Conservation (phyloP, 352 stramenopile genomes). For the Globisporangium cederbergense region DNA sequence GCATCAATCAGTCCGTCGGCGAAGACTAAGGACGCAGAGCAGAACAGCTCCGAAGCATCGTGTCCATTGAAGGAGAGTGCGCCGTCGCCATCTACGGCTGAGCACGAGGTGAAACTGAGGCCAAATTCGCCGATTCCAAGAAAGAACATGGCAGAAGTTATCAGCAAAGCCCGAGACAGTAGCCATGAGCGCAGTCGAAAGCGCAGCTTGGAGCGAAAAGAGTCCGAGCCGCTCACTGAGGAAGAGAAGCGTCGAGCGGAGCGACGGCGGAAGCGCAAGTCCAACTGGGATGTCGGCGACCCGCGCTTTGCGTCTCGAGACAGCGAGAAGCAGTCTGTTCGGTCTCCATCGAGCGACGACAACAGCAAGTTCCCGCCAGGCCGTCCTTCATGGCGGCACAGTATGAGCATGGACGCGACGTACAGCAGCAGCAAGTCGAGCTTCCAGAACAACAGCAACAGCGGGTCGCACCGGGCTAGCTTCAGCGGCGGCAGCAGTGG, state of each 20-base stretch:
- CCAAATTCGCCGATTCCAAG: conserved; percentile 1
- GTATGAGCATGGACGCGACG: conserved; percentile 62
- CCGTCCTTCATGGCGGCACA: conserved; percentile 58
- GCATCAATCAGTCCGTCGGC: conserved; percentile 51
- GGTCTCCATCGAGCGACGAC: conserved; percentile 18
- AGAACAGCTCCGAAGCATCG: conserved; percentile 3
- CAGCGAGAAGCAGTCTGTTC: conserved; percentile 10
- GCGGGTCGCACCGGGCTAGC: conserved; percentile 8
- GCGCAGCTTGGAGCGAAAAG: conserved; percentile 32
- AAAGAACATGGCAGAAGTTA: conserved; percentile 6
- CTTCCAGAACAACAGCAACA: conserved; percentile 33
- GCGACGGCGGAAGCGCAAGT: conserved; percentile 62
- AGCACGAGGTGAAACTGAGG: conserved; percentile 6
- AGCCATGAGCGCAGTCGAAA: conserved; percentile 33
- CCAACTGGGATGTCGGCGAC: conserved; percentile 83
- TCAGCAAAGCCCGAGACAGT: conserved; percentile 4
- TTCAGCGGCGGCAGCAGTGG: conserved; percentile 11
- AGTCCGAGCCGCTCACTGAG: conserved; percentile 37
- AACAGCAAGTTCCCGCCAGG: conserved; percentile 48
- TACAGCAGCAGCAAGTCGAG: conserved; percentile 25
- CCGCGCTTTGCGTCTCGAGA: conserved; percentile 43
- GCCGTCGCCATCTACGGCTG: background rate
- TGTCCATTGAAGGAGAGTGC: conserved; percentile 5
- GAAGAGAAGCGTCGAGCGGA: conserved; percentile 60
- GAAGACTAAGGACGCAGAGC: conserved; percentile 37